Evolutionary conservation across 2,329 filamentous ascomycete genomes (phyloP).

Genomic region (Aspergillus tamarii): DNA sequence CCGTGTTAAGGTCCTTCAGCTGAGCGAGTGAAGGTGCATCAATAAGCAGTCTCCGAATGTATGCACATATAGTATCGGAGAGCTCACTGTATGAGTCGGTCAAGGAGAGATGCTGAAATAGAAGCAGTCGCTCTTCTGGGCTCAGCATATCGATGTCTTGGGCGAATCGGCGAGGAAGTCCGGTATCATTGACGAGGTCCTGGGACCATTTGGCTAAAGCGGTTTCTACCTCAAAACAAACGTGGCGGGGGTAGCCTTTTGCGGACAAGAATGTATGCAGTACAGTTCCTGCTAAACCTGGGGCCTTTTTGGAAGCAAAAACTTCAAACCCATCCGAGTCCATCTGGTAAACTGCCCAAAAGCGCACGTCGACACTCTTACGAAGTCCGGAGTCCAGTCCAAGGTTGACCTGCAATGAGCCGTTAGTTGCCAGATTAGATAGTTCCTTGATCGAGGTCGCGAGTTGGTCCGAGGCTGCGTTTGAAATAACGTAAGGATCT

Average conservation of each 20-base stretch:
- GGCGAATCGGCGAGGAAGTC: constrained; percentile 42
- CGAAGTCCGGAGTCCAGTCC: constrained; percentile 48
- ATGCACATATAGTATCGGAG: constrained; percentile 34
- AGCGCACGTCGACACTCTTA: constrained; percentile 39
- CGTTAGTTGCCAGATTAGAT: constrained; percentile 30
- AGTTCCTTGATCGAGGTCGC: constrained; percentile 35
- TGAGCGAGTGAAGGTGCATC: constrained; percentile 44
- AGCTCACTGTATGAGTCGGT: constrained; percentile 33
- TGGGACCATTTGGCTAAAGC: constrained; percentile 41
- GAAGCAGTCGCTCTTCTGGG: constrained; percentile 44
- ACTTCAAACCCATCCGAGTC: constrained; percentile 40
- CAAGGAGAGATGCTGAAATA: constrained; percentile 42
- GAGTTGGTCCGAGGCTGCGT: constrained; percentile 25
- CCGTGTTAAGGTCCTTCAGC: constrained; percentile 43
- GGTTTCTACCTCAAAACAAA: constrained; percentile 45
- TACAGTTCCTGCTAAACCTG: constrained; percentile 47
- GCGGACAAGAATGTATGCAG: constrained; percentile 52
- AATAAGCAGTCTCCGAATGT: constrained; percentile 39
- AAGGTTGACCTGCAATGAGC: constrained; percentile 36
- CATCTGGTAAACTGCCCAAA: constrained; percentile 47
- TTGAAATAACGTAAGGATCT: constrained; percentile 27
- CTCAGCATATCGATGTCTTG: constrained; percentile 48
- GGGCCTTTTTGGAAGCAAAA: constrained; percentile 49
- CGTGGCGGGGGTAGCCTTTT: constrained; percentile 42
- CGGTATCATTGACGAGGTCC: constrained; percentile 30